These are phyloP conservation scores for Arthrobotrys entomopaga DNA, from an alignment of 2,329 filamentous ascomycete genomes.

Conservation along the genomic window DNA sequence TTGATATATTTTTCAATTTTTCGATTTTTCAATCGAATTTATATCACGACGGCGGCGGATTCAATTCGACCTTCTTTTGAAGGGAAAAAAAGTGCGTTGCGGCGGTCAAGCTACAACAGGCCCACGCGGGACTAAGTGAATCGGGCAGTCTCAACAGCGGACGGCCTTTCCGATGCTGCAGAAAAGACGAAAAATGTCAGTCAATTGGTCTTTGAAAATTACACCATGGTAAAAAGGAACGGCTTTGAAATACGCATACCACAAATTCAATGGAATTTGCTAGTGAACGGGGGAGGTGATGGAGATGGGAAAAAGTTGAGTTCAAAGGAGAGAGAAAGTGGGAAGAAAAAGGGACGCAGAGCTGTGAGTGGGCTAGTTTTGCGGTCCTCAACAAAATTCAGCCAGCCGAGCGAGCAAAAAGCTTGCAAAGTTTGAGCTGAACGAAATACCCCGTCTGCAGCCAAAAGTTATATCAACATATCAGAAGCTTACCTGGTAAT, in stretches of 20 bases:
- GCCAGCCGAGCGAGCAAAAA: slow-evolving; percentile 25
- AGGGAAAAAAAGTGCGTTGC: slow-evolving; percentile 22
- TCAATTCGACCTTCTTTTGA: not conserved
- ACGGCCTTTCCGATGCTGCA: slow-evolving; percentile 5
- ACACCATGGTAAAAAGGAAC: not conserved
- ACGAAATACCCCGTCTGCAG: too few species aligned
- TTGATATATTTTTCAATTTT: slow-evolving; percentile 1
- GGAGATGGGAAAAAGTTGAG: slow-evolving; percentile 18
- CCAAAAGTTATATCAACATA: too few species aligned
- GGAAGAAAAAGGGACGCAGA: slow-evolving; percentile 38
- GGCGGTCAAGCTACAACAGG: slow-evolving; percentile 48
- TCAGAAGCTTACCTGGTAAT: slow-evolving; percentile 11
- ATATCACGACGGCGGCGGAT: not conserved
- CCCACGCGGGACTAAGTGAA: slow-evolving; percentile 1
- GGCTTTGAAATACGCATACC: slow-evolving; percentile 12
- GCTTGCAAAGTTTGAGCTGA: slow-evolving; percentile 1
- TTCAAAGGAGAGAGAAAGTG: too few species aligned
- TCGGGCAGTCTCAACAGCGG: slow-evolving; percentile 3
- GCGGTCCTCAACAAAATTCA: slow-evolving; percentile 54
- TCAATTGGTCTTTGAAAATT: slow-evolving; percentile 32
- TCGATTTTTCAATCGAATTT: not conserved
- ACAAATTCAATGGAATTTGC: slow-evolving; percentile 22
- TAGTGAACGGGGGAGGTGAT: not conserved
- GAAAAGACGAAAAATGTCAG: slow-evolving; percentile 26
- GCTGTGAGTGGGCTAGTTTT: slow-evolving; percentile 18